A percentile compares a stretch with the other conserved stretches of the same genome.
Evolutionary conservation across 129 eudicot species (phyloP).

Genomic region (Helichrysum umbraculigerum): DNA sequence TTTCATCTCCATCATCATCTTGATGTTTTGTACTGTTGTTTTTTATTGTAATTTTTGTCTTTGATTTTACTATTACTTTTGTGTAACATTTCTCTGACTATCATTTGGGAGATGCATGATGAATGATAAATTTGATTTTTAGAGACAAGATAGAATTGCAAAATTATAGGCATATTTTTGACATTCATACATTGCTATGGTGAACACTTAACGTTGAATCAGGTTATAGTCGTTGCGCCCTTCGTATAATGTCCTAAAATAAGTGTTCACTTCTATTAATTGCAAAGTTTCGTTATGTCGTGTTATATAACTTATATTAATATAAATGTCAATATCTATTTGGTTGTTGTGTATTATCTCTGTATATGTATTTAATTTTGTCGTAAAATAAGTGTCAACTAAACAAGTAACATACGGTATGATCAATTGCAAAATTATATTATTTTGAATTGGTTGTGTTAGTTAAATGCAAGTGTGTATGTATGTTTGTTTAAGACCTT

Average conservation of each 20-base stretch:
- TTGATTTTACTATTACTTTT: constrained; percentile 16
- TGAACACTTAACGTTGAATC: not conserved
- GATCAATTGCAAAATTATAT: not conserved
- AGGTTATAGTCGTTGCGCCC: not conserved
- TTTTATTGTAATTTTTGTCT: not conserved
- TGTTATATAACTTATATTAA: no score
- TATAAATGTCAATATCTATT: no score
- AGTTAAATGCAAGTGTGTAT: not conserved
- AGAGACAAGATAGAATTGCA: not conserved
- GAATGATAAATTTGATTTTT: constrained; percentile 23
- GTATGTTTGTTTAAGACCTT: no score
- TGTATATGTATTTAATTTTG: no score
- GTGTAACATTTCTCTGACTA: constrained; percentile 23
- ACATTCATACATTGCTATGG: not conserved
- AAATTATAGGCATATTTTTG: not conserved
- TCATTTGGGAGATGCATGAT: constrained; percentile 1
- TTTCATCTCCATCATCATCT: constrained; percentile 26
- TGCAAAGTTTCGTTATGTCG: no score
- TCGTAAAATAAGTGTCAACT: not conserved
- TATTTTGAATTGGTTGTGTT: not conserved
- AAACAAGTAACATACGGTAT: no score
- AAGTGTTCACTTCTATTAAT: not conserved
- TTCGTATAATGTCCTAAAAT: no score
- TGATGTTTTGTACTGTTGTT: constrained; percentile 9
- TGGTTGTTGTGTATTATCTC: no score